Percentiles rank a stretch among this genome's conserved stretches.
Evolutionary conservation across 331 rosid species (phyloP).

Genomic region (Quercus tomentella): DNA sequence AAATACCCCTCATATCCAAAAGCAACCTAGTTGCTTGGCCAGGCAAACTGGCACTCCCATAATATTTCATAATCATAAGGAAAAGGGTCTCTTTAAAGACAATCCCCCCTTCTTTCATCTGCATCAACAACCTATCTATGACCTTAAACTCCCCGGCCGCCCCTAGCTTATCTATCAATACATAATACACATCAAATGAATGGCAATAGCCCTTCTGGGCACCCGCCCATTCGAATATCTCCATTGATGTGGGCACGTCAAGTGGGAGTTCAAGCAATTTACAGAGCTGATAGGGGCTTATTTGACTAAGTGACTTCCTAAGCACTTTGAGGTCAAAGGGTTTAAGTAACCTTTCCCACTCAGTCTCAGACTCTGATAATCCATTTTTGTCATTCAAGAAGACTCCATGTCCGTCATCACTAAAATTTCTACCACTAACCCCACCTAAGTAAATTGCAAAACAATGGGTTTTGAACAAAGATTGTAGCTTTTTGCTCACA

Average conservation of each 20-base stretch:
- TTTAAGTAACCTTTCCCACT: conserved; percentile 76
- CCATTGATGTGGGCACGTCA: conserved; percentile 67
- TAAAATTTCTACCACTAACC: conserved; percentile 3
- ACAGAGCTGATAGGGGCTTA: conserved; percentile 69
- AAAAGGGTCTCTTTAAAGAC: conserved; percentile 70
- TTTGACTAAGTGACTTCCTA: conserved; percentile 39
- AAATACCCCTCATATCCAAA: conserved; percentile 71
- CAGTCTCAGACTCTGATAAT: conserved; percentile 51
- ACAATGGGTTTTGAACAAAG: conserved; percentile 31
- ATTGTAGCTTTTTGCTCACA: conserved; percentile 15
- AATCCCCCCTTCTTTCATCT: conserved; percentile 70
- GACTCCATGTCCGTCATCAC: neutral
- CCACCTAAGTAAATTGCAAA: conserved; percentile 32
- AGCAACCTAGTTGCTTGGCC: conserved; percentile 89
- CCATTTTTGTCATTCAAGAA: conserved; percentile 8
- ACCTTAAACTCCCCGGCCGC: conserved; percentile 58
- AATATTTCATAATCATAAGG: conserved; percentile 62
- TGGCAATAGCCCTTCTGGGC: conserved; percentile 68
- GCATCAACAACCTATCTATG: conserved; percentile 59
- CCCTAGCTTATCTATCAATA: conserved; percentile 76
- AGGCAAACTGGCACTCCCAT: conserved; percentile 73
- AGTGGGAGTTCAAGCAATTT: conserved; percentile 75
- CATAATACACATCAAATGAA: conserved; percentile 57
- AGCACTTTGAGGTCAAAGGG: conserved; percentile 80
- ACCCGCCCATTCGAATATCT: conserved; percentile 63